Conservation (phyloP, 1,139 yeast genomes). For the Wickerhamomyces sp. region DNA sequence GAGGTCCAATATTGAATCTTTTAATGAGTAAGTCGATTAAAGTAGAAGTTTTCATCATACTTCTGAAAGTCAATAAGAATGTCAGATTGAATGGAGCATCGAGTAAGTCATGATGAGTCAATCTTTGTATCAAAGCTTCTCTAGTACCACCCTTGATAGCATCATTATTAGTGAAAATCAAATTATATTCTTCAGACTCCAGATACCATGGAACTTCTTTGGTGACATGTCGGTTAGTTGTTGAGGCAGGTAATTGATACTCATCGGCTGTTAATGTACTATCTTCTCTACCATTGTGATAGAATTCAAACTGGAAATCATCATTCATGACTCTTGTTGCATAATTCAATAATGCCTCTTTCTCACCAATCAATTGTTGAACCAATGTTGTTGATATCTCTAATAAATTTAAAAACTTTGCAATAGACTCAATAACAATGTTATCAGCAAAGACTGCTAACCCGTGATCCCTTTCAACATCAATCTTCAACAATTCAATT, state of each 20-base stretch:
- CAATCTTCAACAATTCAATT: constrained; percentile 42
- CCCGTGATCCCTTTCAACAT: constrained; percentile 40
- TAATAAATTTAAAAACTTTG: constrained; percentile 42
- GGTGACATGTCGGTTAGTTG: constrained; percentile 19
- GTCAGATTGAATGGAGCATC: constrained; percentile 70
- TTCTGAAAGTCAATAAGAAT: constrained; percentile 69
- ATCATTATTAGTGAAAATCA: constrained; percentile 71
- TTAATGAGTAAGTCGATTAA: constrained; percentile 57
- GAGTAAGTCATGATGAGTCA: constrained; percentile 71
- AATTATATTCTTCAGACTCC: constrained; percentile 71
- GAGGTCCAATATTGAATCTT: constrained; percentile 74
- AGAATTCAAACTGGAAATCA: constrained; percentile 58
- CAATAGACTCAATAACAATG: constrained; percentile 41
- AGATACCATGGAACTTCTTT: constrained; percentile 72
- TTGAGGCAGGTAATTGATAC: constrained; percentile 22
- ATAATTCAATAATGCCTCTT: constrained; percentile 65
- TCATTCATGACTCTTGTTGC: constrained; percentile 77
- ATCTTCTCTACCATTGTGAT: constrained; percentile 58
- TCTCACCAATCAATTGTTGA: constrained; percentile 60
- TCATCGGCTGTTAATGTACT: constrained; percentile 35
- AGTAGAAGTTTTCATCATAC: constrained; percentile 68
- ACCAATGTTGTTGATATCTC: constrained; percentile 42
- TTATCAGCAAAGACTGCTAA: constrained; percentile 48
- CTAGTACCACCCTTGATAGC: constrained; percentile 82
- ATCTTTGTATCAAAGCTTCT: constrained; percentile 74